Base-by-base conservation (phyloP, 2,329 filamentous ascomycete species). In the Colletotrichum spaethianum region DNA sequence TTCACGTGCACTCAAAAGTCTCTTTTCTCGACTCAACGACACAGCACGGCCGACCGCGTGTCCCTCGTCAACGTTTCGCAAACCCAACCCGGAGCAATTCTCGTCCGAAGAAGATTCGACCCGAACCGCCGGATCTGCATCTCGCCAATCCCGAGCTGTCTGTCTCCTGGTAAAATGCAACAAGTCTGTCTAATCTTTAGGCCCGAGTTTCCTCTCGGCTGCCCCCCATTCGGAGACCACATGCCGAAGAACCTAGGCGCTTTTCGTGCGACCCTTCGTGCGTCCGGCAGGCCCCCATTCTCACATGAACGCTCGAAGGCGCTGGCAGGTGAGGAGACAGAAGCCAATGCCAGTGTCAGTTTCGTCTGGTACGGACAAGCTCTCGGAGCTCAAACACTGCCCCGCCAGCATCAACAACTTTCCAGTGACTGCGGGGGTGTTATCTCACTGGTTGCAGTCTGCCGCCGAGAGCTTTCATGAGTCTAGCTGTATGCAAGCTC, bases 71-170 rank as follows among this genome's bases (percentile, higher is more conserved):
- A 60, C 23, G 28, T 70, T 64, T 70, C 66, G 52, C 66, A 70
- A 46, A 53, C 57, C 42, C 57, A 57, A 52, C 31, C 42, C 33
- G 46, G 60, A 73, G 53, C 61, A 70, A 61, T 61, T 46, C 40
- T 73, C 70, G 71, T 71, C 71, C 67, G 71, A 72, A 72, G 62
- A 60, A 61, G 55, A 40, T 70, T 73, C 68, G 74, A 76, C 64
- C 75, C 75, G 74, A 74, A 63, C 74, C 75, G 72, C 63, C 73
- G 75, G 75, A 73, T 75, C 74, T 70, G 66, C 56, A 59, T 28
- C 65, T 63, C 42, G 26, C 63, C 68, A 56, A 68, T 57, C 56
- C 68, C 56, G 50, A 31, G 12, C 52, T 20, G 33, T 14, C 33
- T 57, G 44, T 33, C 38, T 18, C 63, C 33, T 31, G n/a, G 46